Conservation (phyloP, 768 basidiomycete genomes). For the Kwoniella heveanensis region DNA sequence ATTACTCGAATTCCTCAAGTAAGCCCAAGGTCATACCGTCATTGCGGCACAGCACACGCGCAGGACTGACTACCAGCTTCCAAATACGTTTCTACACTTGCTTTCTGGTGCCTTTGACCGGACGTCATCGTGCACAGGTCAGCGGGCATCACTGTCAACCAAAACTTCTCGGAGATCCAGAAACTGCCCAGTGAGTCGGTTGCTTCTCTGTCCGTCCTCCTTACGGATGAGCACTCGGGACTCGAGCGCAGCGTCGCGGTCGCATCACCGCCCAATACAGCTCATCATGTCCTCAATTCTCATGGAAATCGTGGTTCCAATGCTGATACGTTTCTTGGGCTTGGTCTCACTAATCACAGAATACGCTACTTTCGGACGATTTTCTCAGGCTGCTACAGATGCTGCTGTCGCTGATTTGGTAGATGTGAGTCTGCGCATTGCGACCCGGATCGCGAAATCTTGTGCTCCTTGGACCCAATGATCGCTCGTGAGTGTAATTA, state of each 20-base stretch:
- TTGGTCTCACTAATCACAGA: conserved; percentile 27
- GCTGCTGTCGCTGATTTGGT: conserved; percentile 55
- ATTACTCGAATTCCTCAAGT: conserved; percentile 56
- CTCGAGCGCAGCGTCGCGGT: no score
- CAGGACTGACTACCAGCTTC: no score
- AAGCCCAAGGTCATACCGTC: conserved; percentile 14
- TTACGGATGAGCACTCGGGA: no score
- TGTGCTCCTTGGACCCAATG: no score
- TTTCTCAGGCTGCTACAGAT: conserved; percentile 53
- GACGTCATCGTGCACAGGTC: conserved; percentile 15
- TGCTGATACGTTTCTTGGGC: no score
- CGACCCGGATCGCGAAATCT: no score
- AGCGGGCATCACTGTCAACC: conserved; percentile 46
- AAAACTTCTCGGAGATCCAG: conserved; percentile 51
- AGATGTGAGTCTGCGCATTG: conserved; percentile 37
- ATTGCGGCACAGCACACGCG: no score
- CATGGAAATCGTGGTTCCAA: no score
- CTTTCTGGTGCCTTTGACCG: no score
- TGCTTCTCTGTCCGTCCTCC: neutral
- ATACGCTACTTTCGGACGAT: conserved; percentile 54
- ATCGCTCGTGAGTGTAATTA: no score
- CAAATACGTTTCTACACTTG: no score
- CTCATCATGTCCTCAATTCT: no score
- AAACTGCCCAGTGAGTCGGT: conserved; percentile 53
- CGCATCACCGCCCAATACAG: neutral